Evolutionary conservation across 345 rosid species (phyloP).

Genomic region (Gossypium sturtianum): DNA sequence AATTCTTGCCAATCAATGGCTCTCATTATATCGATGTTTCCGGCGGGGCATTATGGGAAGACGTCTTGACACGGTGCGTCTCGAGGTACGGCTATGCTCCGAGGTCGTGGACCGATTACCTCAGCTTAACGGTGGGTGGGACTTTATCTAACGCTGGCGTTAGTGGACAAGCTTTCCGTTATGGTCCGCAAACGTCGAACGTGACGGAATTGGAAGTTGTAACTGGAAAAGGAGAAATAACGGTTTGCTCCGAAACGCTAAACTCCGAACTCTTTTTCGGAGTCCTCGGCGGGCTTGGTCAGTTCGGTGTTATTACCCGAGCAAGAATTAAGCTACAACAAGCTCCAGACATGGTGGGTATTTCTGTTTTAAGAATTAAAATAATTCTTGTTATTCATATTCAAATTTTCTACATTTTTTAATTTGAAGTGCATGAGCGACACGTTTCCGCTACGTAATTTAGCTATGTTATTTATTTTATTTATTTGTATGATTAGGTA

Average conservation of each 20-base stretch:
- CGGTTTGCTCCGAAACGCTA: conserved; percentile 49
- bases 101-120: conserved; percentile 88
- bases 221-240: conserved; percentile 64
- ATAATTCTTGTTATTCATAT: neutral
- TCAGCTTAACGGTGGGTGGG: conserved; percentile 85
- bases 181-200: conserved; percentile 83
- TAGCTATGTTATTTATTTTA: neutral
- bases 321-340: conserved; percentile 65
- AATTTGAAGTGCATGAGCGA: conserved; percentile 21
- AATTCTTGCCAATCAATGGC: conserved; percentile 21
- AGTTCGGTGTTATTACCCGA: conserved; percentile 83
- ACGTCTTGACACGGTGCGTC: conserved; percentile 63
- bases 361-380: neutral
- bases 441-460: conserved; percentile 24
- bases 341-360: conserved; percentile 75
- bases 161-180: conserved; percentile 90
- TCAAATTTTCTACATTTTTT: neutral
- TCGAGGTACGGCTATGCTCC: conserved; percentile 54
- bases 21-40: conserved; percentile 47
- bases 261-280: conserved; percentile 67
- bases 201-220: conserved; percentile 86
- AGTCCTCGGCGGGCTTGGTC: conserved; percentile 84
- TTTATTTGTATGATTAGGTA: conserved; percentile 50
- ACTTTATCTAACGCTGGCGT: conserved; percentile 94
- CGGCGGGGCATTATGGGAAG: conserved; percentile 97